Percentiles rank a stretch among this genome's conserved stretches.
phyloP scores from a whole-genome alignment of 2,329 filamentous ascomycete species.

The Cercospora janseana region DNA sequence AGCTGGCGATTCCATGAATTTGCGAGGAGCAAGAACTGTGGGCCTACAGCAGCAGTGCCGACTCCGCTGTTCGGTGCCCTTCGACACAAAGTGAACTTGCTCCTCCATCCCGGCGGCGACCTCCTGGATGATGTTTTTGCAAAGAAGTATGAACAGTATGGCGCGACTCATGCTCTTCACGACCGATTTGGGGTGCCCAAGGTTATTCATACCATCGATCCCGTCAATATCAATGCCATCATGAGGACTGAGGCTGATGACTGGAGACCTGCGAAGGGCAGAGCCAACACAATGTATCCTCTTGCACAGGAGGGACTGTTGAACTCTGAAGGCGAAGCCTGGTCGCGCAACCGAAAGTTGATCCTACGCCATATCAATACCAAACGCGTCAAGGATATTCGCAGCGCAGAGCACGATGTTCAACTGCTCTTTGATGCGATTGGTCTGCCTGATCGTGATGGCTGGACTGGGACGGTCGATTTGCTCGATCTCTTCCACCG shows the following conservation, averaged over 20 bases:
- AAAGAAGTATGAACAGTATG: conserved; percentile 23
- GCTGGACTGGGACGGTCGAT: conserved; percentile 32
- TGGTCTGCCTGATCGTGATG: conserved; percentile 15
- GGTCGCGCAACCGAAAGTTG: conserved; percentile 27
- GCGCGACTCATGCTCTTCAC: conserved; percentile 23
- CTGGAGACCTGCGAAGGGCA: conserved; percentile 22
- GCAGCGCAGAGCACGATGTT: conserved; percentile 20
- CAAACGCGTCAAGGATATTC: conserved; percentile 22
- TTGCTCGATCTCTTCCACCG: conserved; percentile 36
- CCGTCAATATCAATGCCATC: conserved; percentile 24
- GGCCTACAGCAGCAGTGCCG: conserved; percentile 11
- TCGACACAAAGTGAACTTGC: conserved; percentile 24
- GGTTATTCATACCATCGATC: conserved; percentile 26
- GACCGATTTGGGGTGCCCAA: conserved; percentile 19
- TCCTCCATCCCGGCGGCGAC: conserved; percentile 21
- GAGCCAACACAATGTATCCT: conserved; percentile 24
- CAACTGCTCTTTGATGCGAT: conserved; percentile 23
- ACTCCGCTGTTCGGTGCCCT: conserved; percentile 19
- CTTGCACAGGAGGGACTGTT: conserved; percentile 26
- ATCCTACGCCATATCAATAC: conserved; percentile 24
- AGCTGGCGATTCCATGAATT: conserved; percentile 7
- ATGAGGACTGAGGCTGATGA: conserved; percentile 18
- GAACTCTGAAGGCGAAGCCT: conserved; percentile 23
- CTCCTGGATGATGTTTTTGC: conserved; percentile 24
- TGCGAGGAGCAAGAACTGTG: conserved; percentile 13